Conservation (phyloP, 352 stramenopile genomes). For the Vaucheria bursata region DNA sequence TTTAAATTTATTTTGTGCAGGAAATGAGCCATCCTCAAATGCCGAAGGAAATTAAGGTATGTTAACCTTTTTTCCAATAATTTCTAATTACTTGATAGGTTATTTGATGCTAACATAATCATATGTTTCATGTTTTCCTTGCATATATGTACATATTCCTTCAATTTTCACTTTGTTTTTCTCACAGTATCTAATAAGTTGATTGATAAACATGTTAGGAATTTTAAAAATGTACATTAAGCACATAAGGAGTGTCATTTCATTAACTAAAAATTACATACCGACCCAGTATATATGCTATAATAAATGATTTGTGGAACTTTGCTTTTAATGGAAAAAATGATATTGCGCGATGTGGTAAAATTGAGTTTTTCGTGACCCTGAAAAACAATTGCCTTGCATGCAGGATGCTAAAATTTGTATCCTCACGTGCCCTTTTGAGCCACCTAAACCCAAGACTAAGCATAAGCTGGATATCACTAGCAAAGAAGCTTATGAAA, state of each 20-base stretch:
- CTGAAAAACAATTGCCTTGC: too few relatives aligned
- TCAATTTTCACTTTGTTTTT: not conserved
- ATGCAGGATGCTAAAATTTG: conserved; percentile 96
- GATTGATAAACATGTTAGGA: too few relatives aligned
- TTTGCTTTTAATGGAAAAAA: too few relatives aligned
- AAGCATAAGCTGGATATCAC: conserved; percentile 99
- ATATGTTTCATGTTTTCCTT: not conserved
- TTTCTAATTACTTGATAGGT: not conserved
- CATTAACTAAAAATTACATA: too few relatives aligned
- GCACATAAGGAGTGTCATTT: too few relatives aligned
- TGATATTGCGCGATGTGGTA: too few relatives aligned
- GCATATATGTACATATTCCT: not conserved
- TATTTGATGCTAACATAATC: not conserved
- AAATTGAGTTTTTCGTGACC: too few relatives aligned
- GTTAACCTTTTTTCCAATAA: conserved; percentile 44
- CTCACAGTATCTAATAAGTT: not conserved
- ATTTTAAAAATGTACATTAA: too few relatives aligned
- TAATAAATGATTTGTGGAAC: too few relatives aligned
- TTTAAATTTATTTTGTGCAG: conserved; percentile 56
- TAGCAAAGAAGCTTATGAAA: conserved; percentile 90
- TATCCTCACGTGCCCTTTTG: conserved; percentile 97
- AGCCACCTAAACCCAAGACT: conserved; percentile 99
- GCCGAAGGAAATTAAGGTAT: conserved; percentile 89
- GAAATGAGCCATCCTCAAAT: conserved; percentile 98
- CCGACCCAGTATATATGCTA: too few relatives aligned